Base-by-base conservation (phyloP, 2,329 filamentous ascomycete genomes). In the Aspergillus ochraceoroseus region DNA sequence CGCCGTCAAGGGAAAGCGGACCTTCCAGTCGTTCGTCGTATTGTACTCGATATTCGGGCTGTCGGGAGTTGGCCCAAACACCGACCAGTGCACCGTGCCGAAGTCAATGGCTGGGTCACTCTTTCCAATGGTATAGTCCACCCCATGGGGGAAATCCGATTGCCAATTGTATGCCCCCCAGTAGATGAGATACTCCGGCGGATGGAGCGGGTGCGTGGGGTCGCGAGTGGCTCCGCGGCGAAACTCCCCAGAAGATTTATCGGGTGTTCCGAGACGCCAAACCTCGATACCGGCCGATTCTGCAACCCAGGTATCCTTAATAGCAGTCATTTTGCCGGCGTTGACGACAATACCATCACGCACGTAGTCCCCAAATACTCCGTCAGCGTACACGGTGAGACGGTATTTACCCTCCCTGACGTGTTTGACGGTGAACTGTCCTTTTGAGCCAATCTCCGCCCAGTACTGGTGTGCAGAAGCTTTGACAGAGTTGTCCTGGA, bases 1-100 rank as follows among this genome's bases (percentile, higher is more conserved):
- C 19, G 64, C 55, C 4, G 62, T 58, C 34, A 76, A 52, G 39
- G 75, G 67, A 44, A 79, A 81, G 0, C 69, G 52, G 18, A 81
- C 64, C 0, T 73, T 80, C 77, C 76, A 80, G 57, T 80, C 78
- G 55, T 77, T 78, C 0, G 56, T 58, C 4, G 54, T 58, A n/a
- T 54, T 35, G 17, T 51, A 56, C 43, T 59, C 56, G 17, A 78
- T 68, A 36, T 71, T 60, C 14, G 62, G 59, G 47, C 68, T 68
- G 11, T 51, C 50, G 3, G 55, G 48, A 0, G 54, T 58, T 4
- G 54, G 57, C 64, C 78, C 77, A 50, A 79, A 82, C 6, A 79
- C 76, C 41, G 72, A 75, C 80, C 79, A 83, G 55, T 83, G 80
- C 3, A 82, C 73, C 40, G 81, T 81, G 58, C n/a, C n/a, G n/a